Percentiles rank a stretch among this genome's conserved stretches.
Conservation (phyloP, 768 basidiomycete species). For the Suillus cothurnatus region DNA sequence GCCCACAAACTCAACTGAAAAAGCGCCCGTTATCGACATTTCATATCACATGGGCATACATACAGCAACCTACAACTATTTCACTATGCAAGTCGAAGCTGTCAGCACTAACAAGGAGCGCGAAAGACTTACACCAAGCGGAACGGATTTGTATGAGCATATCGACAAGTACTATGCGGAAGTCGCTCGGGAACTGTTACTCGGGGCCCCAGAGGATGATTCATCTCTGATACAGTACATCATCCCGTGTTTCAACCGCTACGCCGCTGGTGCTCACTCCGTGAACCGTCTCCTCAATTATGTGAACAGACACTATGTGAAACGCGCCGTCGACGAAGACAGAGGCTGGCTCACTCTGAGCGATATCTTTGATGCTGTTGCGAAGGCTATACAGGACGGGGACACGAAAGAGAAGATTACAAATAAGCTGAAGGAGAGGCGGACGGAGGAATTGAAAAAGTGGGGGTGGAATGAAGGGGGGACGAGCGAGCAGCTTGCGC, state of each 20-base stretch:
- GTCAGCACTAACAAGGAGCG: slow-evolving; percentile 35
- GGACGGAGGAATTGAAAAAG: slow-evolving; percentile 62
- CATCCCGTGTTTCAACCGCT: slow-evolving; percentile 71
- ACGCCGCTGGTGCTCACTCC: slow-evolving; percentile 64
- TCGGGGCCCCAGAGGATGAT: slow-evolving; percentile 69
- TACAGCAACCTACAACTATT: slow-evolving; percentile 84
- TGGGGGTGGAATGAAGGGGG: slow-evolving; percentile 68
- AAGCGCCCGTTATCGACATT: slow-evolving; percentile 72
- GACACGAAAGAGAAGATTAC: slow-evolving; percentile 65
- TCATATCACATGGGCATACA: slow-evolving; percentile 77
- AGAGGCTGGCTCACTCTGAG: slow-evolving; percentile 72
- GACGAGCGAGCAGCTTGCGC: slow-evolving; percentile 46
- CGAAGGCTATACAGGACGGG: slow-evolving; percentile 50
- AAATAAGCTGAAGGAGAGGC: slow-evolving; percentile 57
- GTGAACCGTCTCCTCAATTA: slow-evolving; percentile 77
- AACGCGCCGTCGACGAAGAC: slow-evolving; percentile 77
- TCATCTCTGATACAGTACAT: slow-evolving; percentile 68
- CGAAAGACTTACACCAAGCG: slow-evolving; percentile 42
- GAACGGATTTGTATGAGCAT: slow-evolving; percentile 71
- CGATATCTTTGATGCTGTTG: slow-evolving; percentile 64
- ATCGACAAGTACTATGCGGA: slow-evolving; percentile 73
- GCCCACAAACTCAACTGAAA: slow-evolving; percentile 58
- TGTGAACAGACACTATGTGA: slow-evolving; percentile 70
- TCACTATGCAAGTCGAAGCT: slow-evolving; percentile 59
- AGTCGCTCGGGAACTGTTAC: slow-evolving; percentile 58